A percentile compares a stretch with the other conserved stretches of the same genome.
phyloP scores from a whole-genome alignment of 2,329 filamentous ascomycete genomes.

The Claviceps cyperi region DNA sequence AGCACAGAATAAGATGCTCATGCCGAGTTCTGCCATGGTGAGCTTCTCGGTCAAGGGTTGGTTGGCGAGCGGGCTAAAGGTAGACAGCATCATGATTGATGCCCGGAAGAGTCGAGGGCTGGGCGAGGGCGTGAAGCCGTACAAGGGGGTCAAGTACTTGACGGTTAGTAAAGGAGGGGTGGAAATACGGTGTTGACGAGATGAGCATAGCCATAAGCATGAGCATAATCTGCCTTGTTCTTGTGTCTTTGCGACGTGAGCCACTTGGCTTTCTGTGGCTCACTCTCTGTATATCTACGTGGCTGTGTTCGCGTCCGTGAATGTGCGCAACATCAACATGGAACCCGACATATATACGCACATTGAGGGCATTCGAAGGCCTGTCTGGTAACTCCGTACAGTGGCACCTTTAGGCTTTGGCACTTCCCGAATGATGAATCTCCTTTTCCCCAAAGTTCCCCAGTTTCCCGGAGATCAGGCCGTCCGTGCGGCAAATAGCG shows the following conservation, averaged over 20 bases:
- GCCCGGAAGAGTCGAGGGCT: conserved; percentile 72
- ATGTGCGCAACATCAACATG: no score
- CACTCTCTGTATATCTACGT: neutral
- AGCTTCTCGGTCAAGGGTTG: conserved; percentile 59
- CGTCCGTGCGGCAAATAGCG: neutral
- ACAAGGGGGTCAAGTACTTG: conserved; percentile 96
- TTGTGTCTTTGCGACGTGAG: no score
- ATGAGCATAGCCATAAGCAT: neutral
- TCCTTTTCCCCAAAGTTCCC: no score
- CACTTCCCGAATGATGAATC: no score
- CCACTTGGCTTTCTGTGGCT: neutral
- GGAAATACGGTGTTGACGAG: conserved; percentile 42
- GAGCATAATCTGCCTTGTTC: no score
- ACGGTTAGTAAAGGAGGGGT: conserved; percentile 56
- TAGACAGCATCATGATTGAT: conserved; percentile 54
- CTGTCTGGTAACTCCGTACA: no score
- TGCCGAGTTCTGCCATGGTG: conserved; percentile 64
- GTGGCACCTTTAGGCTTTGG: no score
- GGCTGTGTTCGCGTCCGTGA: neutral
- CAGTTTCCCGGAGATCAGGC: neutral
- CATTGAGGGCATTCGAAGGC: no score
- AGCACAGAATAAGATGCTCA: conserved; percentile 58
- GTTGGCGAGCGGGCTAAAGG: conserved; percentile 51
- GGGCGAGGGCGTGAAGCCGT: conserved; percentile 79
- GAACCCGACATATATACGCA: no score